Evolutionary conservation across 306 rosid genomes (phyloP), one percentile per base, ranked within the genome.

Genomic region (Cyamopsis tetragonoloba): DNA sequence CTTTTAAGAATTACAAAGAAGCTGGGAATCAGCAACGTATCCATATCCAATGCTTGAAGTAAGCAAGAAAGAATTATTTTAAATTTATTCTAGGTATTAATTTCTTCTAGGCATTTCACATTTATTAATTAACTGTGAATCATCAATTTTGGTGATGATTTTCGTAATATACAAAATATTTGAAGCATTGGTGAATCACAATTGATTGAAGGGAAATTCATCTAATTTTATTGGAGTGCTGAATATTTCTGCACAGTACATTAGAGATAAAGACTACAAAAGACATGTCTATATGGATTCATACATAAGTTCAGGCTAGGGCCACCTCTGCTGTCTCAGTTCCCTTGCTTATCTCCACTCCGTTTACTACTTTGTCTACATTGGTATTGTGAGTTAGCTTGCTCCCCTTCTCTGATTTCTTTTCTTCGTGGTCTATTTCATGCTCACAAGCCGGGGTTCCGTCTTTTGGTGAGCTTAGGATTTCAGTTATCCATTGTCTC

Each of bases 11-110:
- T 64, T 92, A 92, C 41, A 96, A 92, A 43, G 98, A 93, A 82
- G 97, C 99, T 66, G 99, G 99, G 71, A 93, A 90, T 66, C 99
- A 90, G 57, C 82, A 97, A 83, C 99, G 97, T 60, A 93, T 93
- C 68, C 99, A 89, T 60, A 93, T 93, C 68, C 99, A 89, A 76
- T 93, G 97, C 86, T 77, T 93, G 78, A 93, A 93, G 97, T 93
- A 82, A 32, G 93, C 37, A 1, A 35, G 39, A 57, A 7, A 34
- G 27, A 4, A 5, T 42, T 69, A 17, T 62, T 66, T 67, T 31
- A 69, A 30, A 65, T 39, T 39, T 38, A 6, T n/a, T 18, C 20
- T 32, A 31, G 8, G 43, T 34, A 23, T 43, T 63, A 43, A 11
- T 74, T 77, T 67, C 24, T 6, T 28, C 17, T 55, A 22, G 49